phyloP scores from a whole-genome alignment of 2,329 filamentous ascomycete genomes.

The Venturia effusa region DNA sequence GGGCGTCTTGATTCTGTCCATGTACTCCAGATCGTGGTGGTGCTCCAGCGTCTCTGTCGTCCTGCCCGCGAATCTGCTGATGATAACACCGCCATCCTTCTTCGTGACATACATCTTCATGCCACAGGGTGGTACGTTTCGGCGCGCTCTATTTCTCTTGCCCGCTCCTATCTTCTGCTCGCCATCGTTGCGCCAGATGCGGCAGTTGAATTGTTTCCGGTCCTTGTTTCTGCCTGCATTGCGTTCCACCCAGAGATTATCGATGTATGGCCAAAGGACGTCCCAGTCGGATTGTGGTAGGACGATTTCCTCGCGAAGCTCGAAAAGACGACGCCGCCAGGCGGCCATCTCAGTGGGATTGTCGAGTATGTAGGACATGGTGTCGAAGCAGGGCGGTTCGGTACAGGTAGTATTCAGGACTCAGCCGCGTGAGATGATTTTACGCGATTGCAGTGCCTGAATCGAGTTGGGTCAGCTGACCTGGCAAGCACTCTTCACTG shows the following conservation, averaged over 20 bases:
- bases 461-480: no score
- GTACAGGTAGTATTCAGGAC: background rate
- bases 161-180: slow-evolving; percentile 3
- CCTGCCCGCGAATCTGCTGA: slow-evolving; percentile 5
- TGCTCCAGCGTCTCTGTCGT: slow-evolving; percentile 1
- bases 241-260: slow-evolving; percentile 11
- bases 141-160: slow-evolving; percentile 1
- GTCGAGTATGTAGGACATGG: slow-evolving; percentile 1
- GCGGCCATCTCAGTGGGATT: slow-evolving; percentile 4
- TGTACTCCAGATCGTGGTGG: slow-evolving; percentile 10
- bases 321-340: slow-evolving; percentile 7
- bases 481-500: no score
- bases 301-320: slow-evolving; percentile 7
- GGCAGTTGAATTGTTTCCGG: slow-evolving; percentile 9
- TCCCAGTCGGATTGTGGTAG: slow-evolving; percentile 2
- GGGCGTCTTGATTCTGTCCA: slow-evolving; percentile 10
- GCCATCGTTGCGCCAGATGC: slow-evolving; percentile 10
- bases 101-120: slow-evolving; percentile 12
- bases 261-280: slow-evolving; percentile 7
- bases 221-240: slow-evolving; percentile 8
- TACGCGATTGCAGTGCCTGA: background rate
- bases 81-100: slow-evolving; percentile 6
- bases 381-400: background rate
- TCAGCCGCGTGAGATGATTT: background rate
- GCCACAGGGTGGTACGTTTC: slow-evolving; percentile 7